A percentile compares a stretch with the other conserved stretches of the same genome.
These are phyloP conservation scores for Basipetospora sp. DNA, from an alignment of 2,329 filamentous ascomycete genomes.

Conservation along the genomic window DNA sequence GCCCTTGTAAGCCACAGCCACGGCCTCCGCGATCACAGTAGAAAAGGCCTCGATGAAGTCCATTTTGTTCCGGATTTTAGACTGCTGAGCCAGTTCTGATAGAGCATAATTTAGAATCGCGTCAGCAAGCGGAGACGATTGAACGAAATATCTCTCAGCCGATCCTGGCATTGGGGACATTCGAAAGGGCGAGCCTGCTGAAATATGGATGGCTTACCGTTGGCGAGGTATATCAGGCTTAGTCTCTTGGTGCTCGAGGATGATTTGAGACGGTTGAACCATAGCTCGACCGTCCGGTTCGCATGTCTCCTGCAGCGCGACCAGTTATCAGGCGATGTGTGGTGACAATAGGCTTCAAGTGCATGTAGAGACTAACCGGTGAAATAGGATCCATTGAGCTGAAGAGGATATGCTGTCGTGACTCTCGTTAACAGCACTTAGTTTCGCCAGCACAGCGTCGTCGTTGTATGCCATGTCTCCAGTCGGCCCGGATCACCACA, in stretches of 20 bases:
- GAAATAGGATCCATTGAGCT: conserved; percentile 99
- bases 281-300: conserved; percentile 78
- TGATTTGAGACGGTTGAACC: conserved; percentile 80
- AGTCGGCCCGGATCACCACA: neutral
- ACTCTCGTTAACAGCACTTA: conserved; percentile 89
- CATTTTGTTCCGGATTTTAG: conserved; percentile 77
- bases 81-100: conserved; percentile 87
- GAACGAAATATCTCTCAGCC: no score
- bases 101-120: neutral
- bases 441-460: conserved; percentile 85
- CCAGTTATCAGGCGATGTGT: neutral
- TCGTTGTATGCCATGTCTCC: conserved; percentile 78
- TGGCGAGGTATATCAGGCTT: conserved; percentile 86
- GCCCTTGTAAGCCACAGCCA: conserved; percentile 77
- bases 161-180: no score
- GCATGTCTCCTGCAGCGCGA: conserved; percentile 60
- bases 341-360: no score
- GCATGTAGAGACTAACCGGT: conserved; percentile 47
- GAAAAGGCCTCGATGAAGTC: conserved; percentile 89
- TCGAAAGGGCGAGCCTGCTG: no score
- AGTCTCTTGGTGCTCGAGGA: conserved; percentile 73
- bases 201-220: conserved; percentile 46
- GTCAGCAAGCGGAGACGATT: no score
- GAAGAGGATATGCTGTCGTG: conserved; percentile 94
- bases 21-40: conserved; percentile 83